A percentile compares a stretch with the other conserved stretches of the same genome.
phyloP scores from a whole-genome alignment of 2,329 filamentous ascomycete species.

The Chaetomiaceae sp. region DNA sequence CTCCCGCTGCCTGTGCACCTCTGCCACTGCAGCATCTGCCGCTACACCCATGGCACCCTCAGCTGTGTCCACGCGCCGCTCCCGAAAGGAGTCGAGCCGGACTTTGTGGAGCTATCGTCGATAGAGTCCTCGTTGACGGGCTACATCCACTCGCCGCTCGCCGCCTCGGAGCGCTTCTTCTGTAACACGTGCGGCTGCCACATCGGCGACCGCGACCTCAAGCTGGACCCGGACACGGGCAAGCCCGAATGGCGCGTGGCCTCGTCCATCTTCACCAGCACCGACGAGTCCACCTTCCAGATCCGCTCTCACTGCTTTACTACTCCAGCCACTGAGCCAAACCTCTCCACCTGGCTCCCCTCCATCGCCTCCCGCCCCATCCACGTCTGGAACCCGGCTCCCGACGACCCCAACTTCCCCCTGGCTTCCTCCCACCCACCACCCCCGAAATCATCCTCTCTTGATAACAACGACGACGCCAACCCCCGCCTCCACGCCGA shows the following conservation, averaged over 20 bases:
- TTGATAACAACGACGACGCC: constrained; percentile 35
- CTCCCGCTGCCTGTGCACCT: constrained; percentile 41
- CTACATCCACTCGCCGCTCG: constrained; percentile 31
- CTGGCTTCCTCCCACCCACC: constrained; percentile 12
- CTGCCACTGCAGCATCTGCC: constrained; percentile 44
- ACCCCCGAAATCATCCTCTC: constrained; percentile 24
- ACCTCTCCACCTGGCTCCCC: constrained; percentile 35
- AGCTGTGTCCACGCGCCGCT: constrained; percentile 39
- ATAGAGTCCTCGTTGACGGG: constrained; percentile 32
- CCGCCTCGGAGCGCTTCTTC: constrained; percentile 36
- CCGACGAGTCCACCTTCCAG: constrained; percentile 34
- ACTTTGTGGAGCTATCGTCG: constrained; percentile 38
- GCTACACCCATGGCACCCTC: constrained; percentile 38
- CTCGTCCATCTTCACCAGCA: constrained; percentile 36
- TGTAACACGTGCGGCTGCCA: constrained; percentile 44
- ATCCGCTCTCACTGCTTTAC: constrained; percentile 36
- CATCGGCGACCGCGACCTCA: constrained; percentile 34
- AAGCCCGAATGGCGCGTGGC: constrained; percentile 36
- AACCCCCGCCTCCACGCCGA: constrained; percentile 34
- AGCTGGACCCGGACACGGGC: constrained; percentile 12
- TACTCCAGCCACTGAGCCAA: constrained; percentile 34
- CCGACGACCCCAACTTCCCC: constrained; percentile 27
- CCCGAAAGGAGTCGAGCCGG: constrained; percentile 32
- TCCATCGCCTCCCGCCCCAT: constrained; percentile 29
- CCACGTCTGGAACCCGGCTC: constrained; percentile 34